These are phyloP conservation scores for Pleomassaria siparia DNA, from an alignment of 2,329 filamentous ascomycete species.

Conservation along the genomic window DNA sequence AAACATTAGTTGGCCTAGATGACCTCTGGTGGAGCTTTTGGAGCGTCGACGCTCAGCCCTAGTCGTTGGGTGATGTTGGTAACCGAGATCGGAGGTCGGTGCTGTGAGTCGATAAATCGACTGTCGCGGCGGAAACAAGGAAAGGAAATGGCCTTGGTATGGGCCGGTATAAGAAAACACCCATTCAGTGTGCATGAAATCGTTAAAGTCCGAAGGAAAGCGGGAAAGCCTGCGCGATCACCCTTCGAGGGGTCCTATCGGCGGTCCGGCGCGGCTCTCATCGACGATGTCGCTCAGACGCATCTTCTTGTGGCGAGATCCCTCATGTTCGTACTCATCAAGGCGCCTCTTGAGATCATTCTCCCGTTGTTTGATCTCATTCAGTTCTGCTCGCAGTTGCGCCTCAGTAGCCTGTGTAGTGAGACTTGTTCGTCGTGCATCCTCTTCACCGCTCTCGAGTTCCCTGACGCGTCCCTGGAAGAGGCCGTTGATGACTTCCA, in stretches of 20 bases:
- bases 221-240: constrained; percentile 9
- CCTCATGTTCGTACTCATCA: constrained; percentile 60
- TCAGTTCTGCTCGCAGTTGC: constrained; percentile 62
- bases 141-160: background rate
- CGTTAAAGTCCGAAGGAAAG: constrained; percentile 17
- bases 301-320: constrained; percentile 58
- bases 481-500: constrained; percentile 85
- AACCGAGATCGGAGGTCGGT: background rate
- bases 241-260: constrained; percentile 34
- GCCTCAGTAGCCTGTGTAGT: constrained; percentile 60
- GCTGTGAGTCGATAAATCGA: background rate
- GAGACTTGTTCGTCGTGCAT: constrained; percentile 66
- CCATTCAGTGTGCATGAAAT: constrained; percentile 18
- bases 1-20: constrained; percentile 38
- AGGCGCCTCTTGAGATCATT: constrained; percentile 79
- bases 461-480: constrained; percentile 69
- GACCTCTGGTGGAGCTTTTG: constrained; percentile 25
- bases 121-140: constrained; percentile 11
- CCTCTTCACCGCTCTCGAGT: constrained; percentile 74
- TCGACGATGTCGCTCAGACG: constrained; percentile 58
- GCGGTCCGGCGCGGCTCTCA: constrained; percentile 43
- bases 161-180: constrained; percentile 11
- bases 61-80: constrained; percentile 1
- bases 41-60: constrained; percentile 29
- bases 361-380: constrained; percentile 76